A percentile compares a stretch with the other conserved stretches of the same genome.
Conservation (phyloP, 208 protist genomes). For the Porcisia hertigi region DNA sequence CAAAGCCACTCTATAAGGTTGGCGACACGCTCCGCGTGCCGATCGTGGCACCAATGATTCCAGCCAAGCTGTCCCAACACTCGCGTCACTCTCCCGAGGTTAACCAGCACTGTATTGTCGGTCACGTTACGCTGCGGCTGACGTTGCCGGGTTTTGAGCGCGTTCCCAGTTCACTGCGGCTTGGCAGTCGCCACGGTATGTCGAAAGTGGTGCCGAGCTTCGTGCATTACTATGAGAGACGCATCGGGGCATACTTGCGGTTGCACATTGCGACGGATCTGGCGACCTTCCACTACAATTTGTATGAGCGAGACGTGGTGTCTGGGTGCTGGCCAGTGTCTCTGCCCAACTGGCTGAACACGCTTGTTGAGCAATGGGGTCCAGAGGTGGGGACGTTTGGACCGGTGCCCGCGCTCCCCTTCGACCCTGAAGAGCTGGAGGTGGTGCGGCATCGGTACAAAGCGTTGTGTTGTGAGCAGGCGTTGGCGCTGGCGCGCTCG, state of each 20-base stretch:
- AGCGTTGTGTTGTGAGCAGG: constrained; percentile 16
- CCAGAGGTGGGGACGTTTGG: constrained; percentile 37
- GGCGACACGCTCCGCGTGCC: constrained; percentile 65
- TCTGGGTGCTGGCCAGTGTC: constrained; percentile 64
- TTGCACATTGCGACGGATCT: constrained; percentile 43
- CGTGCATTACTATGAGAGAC: constrained; percentile 71
- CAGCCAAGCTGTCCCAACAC: constrained; percentile 10
- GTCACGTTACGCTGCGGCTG: constrained; percentile 62
- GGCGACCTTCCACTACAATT: constrained; percentile 62
- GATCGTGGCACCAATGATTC: constrained; percentile 34
- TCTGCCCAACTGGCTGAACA: constrained; percentile 60
- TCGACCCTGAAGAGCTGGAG: constrained; percentile 45
- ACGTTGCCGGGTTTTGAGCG: constrained; percentile 66
- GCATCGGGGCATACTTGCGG: constrained; percentile 60
- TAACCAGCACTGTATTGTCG: constrained; percentile 44
- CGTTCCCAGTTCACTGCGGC: constrained; percentile 50
- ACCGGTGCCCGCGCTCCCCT: constrained; percentile 49
- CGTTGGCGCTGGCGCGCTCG: constrained; percentile 18
- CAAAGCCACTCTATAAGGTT: constrained; percentile 43
- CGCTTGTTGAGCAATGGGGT: constrained; percentile 51
- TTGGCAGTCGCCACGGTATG: constrained; percentile 35
- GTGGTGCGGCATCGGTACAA: constrained; percentile 18
- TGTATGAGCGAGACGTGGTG: constrained; percentile 83
- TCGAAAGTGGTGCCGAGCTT: constrained; percentile 47
- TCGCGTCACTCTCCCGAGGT: constrained; percentile 8